Conservation (phyloP, 1,139 yeast species). For the Yamadazyma atmosphaerica region DNA sequence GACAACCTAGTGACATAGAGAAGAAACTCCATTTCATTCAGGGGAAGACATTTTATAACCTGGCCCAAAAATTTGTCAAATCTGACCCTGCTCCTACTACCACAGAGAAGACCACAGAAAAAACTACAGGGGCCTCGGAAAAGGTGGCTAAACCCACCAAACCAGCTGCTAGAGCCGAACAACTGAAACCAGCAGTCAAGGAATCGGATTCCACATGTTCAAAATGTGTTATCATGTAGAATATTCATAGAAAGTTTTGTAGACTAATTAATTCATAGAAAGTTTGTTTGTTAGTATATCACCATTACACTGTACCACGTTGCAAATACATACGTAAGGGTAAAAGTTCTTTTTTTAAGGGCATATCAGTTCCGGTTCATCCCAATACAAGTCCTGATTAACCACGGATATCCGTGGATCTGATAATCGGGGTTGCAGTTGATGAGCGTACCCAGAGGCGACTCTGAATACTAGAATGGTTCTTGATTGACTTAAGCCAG, state of each 20-base stretch:
- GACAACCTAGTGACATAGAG: constrained; percentile 35
- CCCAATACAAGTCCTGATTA: not conserved
- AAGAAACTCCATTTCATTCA: constrained; percentile 33
- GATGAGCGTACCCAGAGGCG: not conserved
- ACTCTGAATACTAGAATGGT: not conserved
- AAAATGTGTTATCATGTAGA: constrained; percentile 30
- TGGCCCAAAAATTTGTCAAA: constrained; percentile 13
- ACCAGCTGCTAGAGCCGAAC: constrained; percentile 19
- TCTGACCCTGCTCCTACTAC: too few relatives aligned
- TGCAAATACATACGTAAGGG: too few relatives aligned
- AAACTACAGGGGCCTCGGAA: constrained; percentile 5
- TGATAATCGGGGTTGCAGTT: not conserved
- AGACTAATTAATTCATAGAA: not conserved
- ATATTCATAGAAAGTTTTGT: too few relatives aligned
- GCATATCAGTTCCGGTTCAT: not conserved
- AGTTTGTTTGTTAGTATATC: too few relatives aligned
- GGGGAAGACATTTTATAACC: constrained; percentile 33
- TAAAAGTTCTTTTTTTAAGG: too few relatives aligned
- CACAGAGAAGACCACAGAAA: too few relatives aligned
- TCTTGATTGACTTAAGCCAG: not conserved
- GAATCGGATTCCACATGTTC: constrained; percentile 24
- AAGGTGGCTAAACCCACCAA: constrained; percentile 4
- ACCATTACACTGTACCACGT: too few relatives aligned
- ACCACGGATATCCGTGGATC: too few relatives aligned
- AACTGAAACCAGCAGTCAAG: constrained; percentile 21